Evolutionary conservation across 495 filamentous ascomycete genomes (phyloP).

Genomic region (Staphylotrichum tortipilum): DNA sequence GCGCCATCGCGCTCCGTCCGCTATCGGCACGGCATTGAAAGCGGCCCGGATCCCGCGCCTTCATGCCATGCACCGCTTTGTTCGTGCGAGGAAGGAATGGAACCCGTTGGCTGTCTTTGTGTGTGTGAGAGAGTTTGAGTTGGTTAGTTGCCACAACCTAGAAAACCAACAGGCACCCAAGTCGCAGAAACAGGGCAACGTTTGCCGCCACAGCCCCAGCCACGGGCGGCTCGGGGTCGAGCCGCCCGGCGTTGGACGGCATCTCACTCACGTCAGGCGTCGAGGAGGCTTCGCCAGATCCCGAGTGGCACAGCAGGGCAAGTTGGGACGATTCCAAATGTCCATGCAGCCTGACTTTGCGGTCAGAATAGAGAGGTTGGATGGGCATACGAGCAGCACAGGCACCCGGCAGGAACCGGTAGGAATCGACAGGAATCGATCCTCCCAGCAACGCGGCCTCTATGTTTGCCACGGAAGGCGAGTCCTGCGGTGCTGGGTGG

Average conservation of each 20-base stretch:
- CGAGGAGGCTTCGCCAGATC: not conserved
- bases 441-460: not conserved
- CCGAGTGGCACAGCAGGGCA: not conserved
- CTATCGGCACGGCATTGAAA: not conserved
- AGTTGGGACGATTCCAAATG: too few species aligned
- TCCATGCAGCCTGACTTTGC: not conserved
- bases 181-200: not conserved
- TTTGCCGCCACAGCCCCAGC: conserved; percentile 3
- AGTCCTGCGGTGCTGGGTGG: conserved; percentile 1
- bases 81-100: too few species aligned
- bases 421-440: too few species aligned
- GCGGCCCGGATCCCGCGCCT: not conserved
- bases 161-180: not conserved
- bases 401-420: too few species aligned
- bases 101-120: not conserved
- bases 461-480: conserved; percentile 9
- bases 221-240: too few species aligned
- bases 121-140: too few species aligned
- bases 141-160: not conserved
- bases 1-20: not conserved
- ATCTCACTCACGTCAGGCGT: too few species aligned
- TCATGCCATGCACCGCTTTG: too few species aligned
- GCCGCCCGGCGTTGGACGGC: too few species aligned
- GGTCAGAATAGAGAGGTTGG: too few species aligned
- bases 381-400: too few species aligned